Evolutionary conservation across 306 rosid genomes (phyloP).

Genomic region (Sindora glabra): DNA sequence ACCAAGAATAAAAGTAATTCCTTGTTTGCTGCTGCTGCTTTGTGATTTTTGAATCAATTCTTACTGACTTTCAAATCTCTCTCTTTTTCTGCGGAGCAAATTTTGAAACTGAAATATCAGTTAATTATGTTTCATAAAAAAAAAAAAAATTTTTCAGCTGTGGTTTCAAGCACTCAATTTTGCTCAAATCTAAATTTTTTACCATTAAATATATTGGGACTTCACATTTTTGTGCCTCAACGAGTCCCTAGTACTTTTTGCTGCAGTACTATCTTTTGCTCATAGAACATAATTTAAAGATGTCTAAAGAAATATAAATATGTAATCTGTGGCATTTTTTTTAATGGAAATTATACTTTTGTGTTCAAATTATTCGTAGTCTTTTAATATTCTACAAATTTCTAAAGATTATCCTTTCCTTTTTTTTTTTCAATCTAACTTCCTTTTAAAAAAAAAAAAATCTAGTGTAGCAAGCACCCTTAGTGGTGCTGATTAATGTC

Average conservation of each 20-base stretch:
- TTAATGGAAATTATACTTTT: neutral
- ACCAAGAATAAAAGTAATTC: neutral
- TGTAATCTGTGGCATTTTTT: slow-evolving; percentile 1
- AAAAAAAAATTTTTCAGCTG: neutral
- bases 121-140: neutral
- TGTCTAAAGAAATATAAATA: too few relatives aligned
- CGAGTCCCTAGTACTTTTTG: neutral
- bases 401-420: neutral
- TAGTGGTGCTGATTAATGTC: too few relatives aligned
- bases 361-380: neutral
- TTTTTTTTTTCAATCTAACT: neutral
- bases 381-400: neutral
- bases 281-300: neutral
- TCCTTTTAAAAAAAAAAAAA: too few relatives aligned
- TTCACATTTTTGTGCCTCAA: neutral
- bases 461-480: too few relatives aligned
- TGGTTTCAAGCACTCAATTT: neutral
- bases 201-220: neutral
- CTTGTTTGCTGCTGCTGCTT: neutral
- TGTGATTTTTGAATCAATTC: neutral
- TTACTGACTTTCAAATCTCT: neutral
- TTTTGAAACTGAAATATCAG: neutral
- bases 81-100: neutral
- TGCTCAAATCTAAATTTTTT: neutral
- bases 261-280: neutral